These are phyloP conservation scores for Laburnicola sp. DNA, from an alignment of 2,329 filamentous ascomycete species.

Conservation along the genomic window DNA sequence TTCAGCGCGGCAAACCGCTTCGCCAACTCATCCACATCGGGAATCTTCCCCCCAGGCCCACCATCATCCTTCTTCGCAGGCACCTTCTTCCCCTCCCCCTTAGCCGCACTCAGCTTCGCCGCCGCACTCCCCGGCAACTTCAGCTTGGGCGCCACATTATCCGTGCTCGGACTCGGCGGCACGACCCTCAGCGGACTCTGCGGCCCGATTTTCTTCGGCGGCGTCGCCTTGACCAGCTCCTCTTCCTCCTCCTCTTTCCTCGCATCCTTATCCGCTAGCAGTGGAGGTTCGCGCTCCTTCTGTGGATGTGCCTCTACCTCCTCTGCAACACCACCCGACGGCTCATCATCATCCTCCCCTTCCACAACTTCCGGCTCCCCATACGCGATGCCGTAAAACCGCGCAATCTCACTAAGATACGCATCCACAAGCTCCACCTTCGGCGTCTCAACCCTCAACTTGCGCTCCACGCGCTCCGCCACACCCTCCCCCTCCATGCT, in stretches of 20 bases:
- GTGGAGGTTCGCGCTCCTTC: conserved; percentile 46
- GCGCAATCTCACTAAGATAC: conserved; percentile 92
- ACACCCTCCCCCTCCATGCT: conserved; percentile 86
- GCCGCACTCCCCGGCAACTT: conserved; percentile 70
- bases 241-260: conserved; percentile 55
- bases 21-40: conserved; percentile 85
- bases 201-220: conserved; percentile 63
- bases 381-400: conserved; percentile 87
- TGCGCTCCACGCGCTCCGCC: conserved; percentile 79
- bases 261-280: conserved; percentile 52
- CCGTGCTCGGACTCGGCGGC: conserved; percentile 83
- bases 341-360: conserved; percentile 43
- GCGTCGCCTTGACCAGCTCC: conserved; percentile 68
- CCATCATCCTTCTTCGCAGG: conserved; percentile 53
- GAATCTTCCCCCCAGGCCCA: conserved; percentile 64
- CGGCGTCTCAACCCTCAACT: conserved; percentile 82
- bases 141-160: conserved; percentile 85
- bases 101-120: conserved; percentile 50
- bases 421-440: conserved; percentile 78
- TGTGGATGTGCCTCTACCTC: conserved; percentile 14
- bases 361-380: conserved; percentile 43
- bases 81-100: conserved; percentile 30
- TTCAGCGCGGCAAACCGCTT: conserved; percentile 84
- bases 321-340: conserved; percentile 47
- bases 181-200: conserved; percentile 82